These are phyloP conservation scores for Cucumis melo DNA, from an alignment of 306 rosid genomes.

Conservation along the genomic window DNA sequence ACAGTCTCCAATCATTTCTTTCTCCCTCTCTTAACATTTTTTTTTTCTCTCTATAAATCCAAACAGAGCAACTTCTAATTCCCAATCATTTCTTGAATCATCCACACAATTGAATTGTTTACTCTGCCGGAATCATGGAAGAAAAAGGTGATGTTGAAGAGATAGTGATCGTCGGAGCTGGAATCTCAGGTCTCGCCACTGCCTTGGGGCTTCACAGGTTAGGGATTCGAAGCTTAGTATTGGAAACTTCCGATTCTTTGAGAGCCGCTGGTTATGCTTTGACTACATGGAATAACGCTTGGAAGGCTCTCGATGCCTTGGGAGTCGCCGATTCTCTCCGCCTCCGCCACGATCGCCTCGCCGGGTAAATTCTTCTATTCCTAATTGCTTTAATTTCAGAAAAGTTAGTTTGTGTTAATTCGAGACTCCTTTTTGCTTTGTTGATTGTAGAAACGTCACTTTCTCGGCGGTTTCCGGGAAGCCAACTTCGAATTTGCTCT, in stretches of 20 bases:
- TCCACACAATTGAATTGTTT: background rate
- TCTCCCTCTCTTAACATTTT: too few relatives aligned
- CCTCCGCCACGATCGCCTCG: conserved; percentile 16
- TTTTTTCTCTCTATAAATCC: background rate
- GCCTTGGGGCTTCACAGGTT: conserved; percentile 52
- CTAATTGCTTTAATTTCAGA: background rate
- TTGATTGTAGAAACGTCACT: background rate
- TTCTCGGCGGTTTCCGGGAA: background rate
- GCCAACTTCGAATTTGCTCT: background rate
- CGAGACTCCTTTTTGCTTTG: background rate
- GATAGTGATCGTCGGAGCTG: conserved; percentile 58
- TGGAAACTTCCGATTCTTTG: conserved; percentile 35
- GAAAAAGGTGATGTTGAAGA: conserved; percentile 7
- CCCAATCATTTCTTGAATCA: background rate
- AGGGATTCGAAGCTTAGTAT: conserved; percentile 37
- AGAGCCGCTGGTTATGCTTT: conserved; percentile 39
- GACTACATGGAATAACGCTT: conserved; percentile 34
- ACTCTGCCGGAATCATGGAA: background rate
- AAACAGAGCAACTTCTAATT: background rate
- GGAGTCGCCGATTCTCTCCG: conserved; percentile 39
- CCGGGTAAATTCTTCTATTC: conserved; percentile 13
- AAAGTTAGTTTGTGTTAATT: background rate
- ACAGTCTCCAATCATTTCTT: background rate
- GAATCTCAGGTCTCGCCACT: conserved; percentile 48
- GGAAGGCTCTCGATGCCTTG: conserved; percentile 48